Percentiles rank a stretch among this genome's conserved stretches.
Conservation (phyloP, 2,329 filamentous ascomycete genomes). For the Ophiosphaerella korrae region DNA sequence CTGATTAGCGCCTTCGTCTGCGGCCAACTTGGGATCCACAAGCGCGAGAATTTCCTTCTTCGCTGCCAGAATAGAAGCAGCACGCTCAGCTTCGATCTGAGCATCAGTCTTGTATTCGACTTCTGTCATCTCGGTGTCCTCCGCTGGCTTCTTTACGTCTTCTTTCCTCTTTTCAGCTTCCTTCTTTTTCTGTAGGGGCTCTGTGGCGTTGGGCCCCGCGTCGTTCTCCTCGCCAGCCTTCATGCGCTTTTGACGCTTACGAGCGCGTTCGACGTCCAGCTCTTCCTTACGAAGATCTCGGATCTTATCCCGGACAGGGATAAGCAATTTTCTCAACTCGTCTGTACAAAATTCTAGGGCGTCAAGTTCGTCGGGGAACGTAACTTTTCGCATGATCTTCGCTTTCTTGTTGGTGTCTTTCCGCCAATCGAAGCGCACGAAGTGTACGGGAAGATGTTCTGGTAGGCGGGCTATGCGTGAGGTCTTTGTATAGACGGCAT, state of each 20-base stretch:
- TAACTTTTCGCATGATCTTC: constrained; percentile 99
- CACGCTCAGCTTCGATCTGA: constrained; percentile 85
- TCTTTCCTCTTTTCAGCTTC: constrained; percentile 51
- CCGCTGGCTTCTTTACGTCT: constrained; percentile 58
- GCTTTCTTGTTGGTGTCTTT: constrained; percentile 95
- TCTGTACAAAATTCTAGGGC: constrained; percentile 95
- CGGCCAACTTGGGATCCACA: constrained; percentile 73
- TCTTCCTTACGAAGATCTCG: constrained; percentile 94
- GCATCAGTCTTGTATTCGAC: constrained; percentile 90
- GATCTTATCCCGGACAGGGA: constrained; percentile 95
- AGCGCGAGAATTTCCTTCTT: constrained; percentile 87
- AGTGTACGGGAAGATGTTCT: constrained; percentile 95
- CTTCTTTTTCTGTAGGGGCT: constrained; percentile 57
- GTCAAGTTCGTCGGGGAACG: constrained; percentile 91
- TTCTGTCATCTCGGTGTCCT: constrained; percentile 72
- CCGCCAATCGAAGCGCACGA: constrained; percentile 98
- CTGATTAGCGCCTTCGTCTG: constrained; percentile 85
- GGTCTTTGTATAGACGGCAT: constrained; percentile 85
- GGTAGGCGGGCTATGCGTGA: constrained; percentile 89
- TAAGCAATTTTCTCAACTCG: constrained; percentile 77
- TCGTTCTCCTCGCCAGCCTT: constrained; percentile 61
- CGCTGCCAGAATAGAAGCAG: constrained; percentile 72
- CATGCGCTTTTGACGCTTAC: constrained; percentile 85
- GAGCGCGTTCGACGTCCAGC: constrained; percentile 86
- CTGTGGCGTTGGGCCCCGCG: constrained; percentile 50